Conservation (phyloP, 306 rosid genomes). For the Lathyrus sativus region DNA sequence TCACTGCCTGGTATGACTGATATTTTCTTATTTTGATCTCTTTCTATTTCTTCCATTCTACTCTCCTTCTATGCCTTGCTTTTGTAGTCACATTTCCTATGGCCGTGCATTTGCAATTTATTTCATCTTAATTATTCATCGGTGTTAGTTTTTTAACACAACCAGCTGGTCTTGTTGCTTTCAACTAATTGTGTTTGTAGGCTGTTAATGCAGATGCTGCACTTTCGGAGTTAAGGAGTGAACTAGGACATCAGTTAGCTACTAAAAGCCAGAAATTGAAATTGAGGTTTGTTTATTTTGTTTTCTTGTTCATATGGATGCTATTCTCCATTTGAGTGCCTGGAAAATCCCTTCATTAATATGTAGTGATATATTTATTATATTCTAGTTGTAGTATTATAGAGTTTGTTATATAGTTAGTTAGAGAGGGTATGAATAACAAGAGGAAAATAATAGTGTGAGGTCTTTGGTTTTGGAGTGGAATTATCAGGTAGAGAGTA, state of each 20-base stretch:
- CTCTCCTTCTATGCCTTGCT: conserved; percentile 7
- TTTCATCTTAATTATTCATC: background rate
- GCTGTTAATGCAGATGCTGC: conserved; percentile 72
- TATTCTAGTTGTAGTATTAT: background rate
- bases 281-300: conserved; percentile 61
- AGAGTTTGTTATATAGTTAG: background rate
- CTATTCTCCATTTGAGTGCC: background rate
- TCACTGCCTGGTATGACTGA: conserved; percentile 65
- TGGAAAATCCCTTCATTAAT: no score
- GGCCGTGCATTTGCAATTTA: background rate
- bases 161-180: background rate
- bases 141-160: no score
- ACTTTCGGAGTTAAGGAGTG: conserved; percentile 75
- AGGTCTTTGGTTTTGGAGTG: background rate
- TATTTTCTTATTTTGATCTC: conserved; percentile 6
- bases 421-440: background rate
- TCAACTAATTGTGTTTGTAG: conserved; percentile 45
- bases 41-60: background rate
- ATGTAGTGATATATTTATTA: no score
- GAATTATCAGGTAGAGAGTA: background rate
- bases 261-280: conserved; percentile 62
- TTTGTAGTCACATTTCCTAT: conserved; percentile 1
- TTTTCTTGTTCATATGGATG: background rate
- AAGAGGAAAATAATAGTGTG: background rate
- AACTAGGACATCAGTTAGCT: conserved; percentile 84